Evolutionary conservation across 805 yeast genomes (phyloP), one percentile per base, ranked within the genome.

Genomic region (Candida railenensis): DNA sequence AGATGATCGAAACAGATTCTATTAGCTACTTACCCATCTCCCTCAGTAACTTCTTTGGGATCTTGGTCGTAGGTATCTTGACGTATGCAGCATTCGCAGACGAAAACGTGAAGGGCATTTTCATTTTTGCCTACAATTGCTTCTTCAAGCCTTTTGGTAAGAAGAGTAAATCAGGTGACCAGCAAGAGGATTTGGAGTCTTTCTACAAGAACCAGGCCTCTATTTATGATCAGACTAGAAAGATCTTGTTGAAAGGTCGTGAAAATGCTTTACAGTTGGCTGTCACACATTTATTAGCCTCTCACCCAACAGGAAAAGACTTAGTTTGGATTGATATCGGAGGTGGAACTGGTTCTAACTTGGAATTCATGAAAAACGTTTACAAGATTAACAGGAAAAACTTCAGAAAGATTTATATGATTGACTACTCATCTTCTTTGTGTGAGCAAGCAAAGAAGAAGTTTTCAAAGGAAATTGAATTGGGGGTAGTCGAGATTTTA

Each of bases 271-370:
- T 86, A 46, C 72, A 72, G 43, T 61, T 85, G 48, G 86, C 87
- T 1, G 74, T 71, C 25, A 62, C 83, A 21, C 90, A 86, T 61
- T 64, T 84, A 33, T 58, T 50, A 40, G 50, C 58, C 4, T 44
- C 45, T 9, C 42, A 41, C 15, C 51, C 59, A 32, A 70, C 67
- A 44, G 63, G 62, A 22, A 57, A 61, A 36, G 74, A 76, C 43
- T 65, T 84, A 39, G 81, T 84, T 39, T 85, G 91, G 91, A 73
- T 85, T 42, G 91, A 85, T 60, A 78, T 88, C 57, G 96, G 95
- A 43, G 95, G 95, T 28, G 96, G 96, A 20, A 87, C 96, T 4
- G 96, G 95, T 41, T 74, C 82, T 64, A 87, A 87, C 66, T 83
- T 87, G 56, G 94, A 87, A 64, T 74, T 77, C 55, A 87, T 87